A percentile compares a stretch with the other conserved stretches of the same genome.
phyloP scores from a whole-genome alignment of 1,284 basidiomycete genomes.

The Schizophyllum amplum region DNA sequence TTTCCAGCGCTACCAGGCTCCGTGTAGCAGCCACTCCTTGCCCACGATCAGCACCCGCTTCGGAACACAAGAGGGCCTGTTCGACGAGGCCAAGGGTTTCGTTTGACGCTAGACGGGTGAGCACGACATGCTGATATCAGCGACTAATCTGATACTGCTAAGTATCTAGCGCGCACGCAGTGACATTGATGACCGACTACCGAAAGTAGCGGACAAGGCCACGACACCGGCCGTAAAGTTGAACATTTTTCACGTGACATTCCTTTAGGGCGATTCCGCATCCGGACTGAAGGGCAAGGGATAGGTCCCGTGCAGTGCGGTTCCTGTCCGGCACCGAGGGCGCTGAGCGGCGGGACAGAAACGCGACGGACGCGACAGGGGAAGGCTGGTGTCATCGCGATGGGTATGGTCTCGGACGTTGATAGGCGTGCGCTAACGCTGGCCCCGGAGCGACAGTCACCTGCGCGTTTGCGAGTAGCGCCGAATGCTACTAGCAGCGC shows the following conservation, averaged over 20 bases:
- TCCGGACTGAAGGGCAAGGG: neutral
- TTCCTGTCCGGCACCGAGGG: neutral
- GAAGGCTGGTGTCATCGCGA: neutral
- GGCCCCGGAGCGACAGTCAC: too few species aligned
- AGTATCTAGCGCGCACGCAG: too few species aligned
- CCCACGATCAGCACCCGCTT: too few species aligned
- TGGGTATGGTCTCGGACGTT: neutral
- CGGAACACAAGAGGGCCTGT: too few species aligned
- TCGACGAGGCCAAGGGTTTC: neutral
- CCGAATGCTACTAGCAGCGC: too few species aligned
- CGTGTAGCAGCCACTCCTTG: too few species aligned
- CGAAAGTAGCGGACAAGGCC: neutral
- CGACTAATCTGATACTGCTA: too few species aligned
- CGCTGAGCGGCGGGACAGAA: neutral
- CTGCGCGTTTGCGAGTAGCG: too few species aligned
- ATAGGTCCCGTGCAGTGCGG: neutral
- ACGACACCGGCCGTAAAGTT: too few species aligned
- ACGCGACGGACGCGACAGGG: neutral
- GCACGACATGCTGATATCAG: too few species aligned
- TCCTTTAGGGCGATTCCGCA: neutral
- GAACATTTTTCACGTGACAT: neutral
- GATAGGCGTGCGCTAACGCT: neutral
- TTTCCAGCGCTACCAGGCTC: too few species aligned
- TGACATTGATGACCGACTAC: neutral
- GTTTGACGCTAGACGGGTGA: neutral